Evolutionary conservation across 257 asterid genomes (phyloP).

Genomic region (Solanum paucissectum): DNA sequence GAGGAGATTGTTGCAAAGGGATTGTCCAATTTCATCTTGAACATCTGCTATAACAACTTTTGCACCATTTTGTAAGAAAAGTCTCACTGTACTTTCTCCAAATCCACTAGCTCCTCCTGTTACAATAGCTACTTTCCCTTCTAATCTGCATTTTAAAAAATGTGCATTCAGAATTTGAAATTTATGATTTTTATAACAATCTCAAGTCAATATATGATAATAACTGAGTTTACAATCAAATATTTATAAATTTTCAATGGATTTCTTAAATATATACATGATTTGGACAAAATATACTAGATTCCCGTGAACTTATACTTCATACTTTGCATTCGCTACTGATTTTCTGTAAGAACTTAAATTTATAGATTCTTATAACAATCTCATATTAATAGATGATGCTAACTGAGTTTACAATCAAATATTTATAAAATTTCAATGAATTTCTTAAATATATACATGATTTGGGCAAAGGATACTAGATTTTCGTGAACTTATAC

Average conservation of each 20-base stretch:
- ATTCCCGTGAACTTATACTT: background rate
- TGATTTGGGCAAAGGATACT: no score
- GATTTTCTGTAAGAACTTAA: background rate
- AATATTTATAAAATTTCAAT: no score
- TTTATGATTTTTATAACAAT: background rate
- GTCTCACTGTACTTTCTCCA: constrained; percentile 63
- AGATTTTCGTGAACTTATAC: no score
- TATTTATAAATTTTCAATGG: background rate
- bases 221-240: background rate
- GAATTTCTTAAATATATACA: no score
- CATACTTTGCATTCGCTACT: no score
- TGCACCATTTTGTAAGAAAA: constrained; percentile 59
- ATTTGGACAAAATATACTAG: background rate
- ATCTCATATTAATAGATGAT: no score
- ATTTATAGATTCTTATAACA: no score
- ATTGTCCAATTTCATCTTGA: constrained; percentile 44
- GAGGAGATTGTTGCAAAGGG: constrained; percentile 31
- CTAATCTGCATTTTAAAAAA: constrained; percentile 24
- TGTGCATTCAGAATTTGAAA: background rate
- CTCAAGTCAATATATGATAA: background rate
- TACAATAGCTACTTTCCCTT: constrained; percentile 67
- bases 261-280: background rate
- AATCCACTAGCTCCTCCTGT: constrained; percentile 92
- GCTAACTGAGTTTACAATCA: no score
- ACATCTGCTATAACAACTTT: constrained; percentile 64